Evolutionary conservation across 768 basidiomycete species (phyloP), one percentile per base, ranked within the genome.

Genomic region (Exidia glandulosa): DNA sequence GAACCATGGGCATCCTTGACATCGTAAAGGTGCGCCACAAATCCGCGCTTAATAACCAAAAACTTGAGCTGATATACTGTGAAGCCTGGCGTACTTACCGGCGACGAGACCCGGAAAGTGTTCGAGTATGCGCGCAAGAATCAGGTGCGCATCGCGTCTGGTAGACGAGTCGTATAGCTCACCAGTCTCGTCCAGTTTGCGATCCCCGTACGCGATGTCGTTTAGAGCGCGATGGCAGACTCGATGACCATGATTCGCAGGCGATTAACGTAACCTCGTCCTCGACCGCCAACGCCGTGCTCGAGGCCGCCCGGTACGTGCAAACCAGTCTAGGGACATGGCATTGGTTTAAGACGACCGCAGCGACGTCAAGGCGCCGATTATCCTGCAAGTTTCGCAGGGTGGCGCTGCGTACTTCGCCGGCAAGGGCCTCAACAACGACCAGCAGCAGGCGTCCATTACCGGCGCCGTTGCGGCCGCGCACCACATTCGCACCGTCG

Each of bases 311-410:
- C 57, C 86, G 93, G 90, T 90, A 67, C 54, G 68, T 62, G 12
- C 54, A 48, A 25, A 23, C 25, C 23, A n/a, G 19, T 14, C 16
- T 33, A 54, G 32, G 2, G 14, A 5, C 25, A 16, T 30, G 31
- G 48, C 23, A 60, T 31, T 34, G 32, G 12, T 10, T 23, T 50
- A n/a, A n/a, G n/a, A n/a, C n/a, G n/a, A n/a, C n/a, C n/a, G n/a
- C 67, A 91, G 91, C 64, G 96, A 97, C 73, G 83, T 90, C 81
- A 97, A 98, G 74, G 81, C 95, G 32, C 95, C 95, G 61, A 94
- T 99, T 76, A 98, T 99, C 75, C 78, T 97, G 68, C 96, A 98
- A 72, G 86, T 94, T 63, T 99, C 96, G 59, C 94, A 99, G 73
- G 96, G 96, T 60, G 96, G 96, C 68, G 82, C 84, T 63, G 95